Conservation (phyloP, 495 filamentous ascomycete genomes). For the Lepraria neglecta region DNA sequence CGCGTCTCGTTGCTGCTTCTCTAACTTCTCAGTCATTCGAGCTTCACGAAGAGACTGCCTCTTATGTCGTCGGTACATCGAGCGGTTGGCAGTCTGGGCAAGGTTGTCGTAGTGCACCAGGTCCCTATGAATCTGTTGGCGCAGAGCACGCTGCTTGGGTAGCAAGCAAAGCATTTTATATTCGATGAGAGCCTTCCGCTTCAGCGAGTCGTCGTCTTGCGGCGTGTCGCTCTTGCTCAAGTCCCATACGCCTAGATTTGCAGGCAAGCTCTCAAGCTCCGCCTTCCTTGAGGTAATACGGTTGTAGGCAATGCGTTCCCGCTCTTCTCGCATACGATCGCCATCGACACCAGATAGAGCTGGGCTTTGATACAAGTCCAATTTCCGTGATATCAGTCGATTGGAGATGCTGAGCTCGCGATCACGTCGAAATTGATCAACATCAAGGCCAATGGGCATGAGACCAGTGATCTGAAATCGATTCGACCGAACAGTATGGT, state of each 20-base stretch:
- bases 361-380: constrained; percentile 41
- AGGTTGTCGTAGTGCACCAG: constrained; percentile 93
- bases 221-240: constrained; percentile 61
- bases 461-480: constrained; percentile 75
- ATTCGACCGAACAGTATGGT: constrained; percentile 64
- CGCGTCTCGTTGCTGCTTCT: constrained; percentile 96
- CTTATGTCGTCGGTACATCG: constrained; percentile 86
- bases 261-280: constrained; percentile 73
- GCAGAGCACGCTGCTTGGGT: constrained; percentile 74
- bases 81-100: constrained; percentile 87
- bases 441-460: constrained; percentile 72
- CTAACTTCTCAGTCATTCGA: constrained; percentile 92
- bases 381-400: constrained; percentile 71
- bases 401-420: constrained; percentile 84
- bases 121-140: constrained; percentile 76
- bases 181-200: constrained; percentile 86
- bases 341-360: constrained; percentile 42
- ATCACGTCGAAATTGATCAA: constrained; percentile 74
- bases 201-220: constrained; percentile 71
- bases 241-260: constrained; percentile 80
- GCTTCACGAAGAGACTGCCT: constrained; percentile 94
- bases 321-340: constrained; percentile 72
- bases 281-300: constrained; percentile 74
- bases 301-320: constrained; percentile 83
- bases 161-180: constrained; percentile 79